These are phyloP conservation scores for Pluteus cervinus DNA, from an alignment of 768 basidiomycete genomes.

Conservation along the genomic window DNA sequence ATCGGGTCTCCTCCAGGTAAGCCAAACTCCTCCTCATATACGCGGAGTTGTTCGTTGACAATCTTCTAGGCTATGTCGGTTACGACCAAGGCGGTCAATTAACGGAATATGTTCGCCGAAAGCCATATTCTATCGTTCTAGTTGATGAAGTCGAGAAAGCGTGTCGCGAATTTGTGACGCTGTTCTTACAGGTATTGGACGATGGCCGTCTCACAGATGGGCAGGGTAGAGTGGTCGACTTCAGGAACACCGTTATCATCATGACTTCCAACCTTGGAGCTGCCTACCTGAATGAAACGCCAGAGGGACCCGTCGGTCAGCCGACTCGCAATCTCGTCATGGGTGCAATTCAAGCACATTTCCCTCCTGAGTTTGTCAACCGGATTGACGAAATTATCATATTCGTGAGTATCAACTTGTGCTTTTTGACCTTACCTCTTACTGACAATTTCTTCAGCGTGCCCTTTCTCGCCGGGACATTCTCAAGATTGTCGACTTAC, in stretches of 20 bases:
- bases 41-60: too few species aligned
- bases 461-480: slow-evolving; percentile 73
- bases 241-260: slow-evolving; percentile 89
- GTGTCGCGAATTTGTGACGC: slow-evolving; percentile 51
- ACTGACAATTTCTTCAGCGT: slow-evolving; percentile 48
- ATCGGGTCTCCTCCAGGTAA: slow-evolving; percentile 66
- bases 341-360: slow-evolving; percentile 74
- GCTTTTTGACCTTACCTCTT: slow-evolving; percentile 11
- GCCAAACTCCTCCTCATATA: too few species aligned
- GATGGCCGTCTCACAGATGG: slow-evolving; percentile 91
- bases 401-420: slow-evolving; percentile 46
- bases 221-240: slow-evolving; percentile 84
- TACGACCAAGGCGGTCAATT: slow-evolving; percentile 87
- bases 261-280: slow-evolving; percentile 93
- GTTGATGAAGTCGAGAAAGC: slow-evolving; percentile 93
- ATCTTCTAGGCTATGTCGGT: slow-evolving; percentile 93
- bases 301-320: slow-evolving; percentile 59
- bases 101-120: slow-evolving; percentile 88
- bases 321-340: slow-evolving; percentile 65
- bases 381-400: slow-evolving; percentile 84
- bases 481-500: slow-evolving; percentile 82
- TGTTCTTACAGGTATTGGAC: slow-evolving; percentile 77
- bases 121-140: slow-evolving; percentile 82
- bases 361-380: slow-evolving; percentile 92
- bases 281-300: slow-evolving; percentile 67